Conservation (phyloP, 768 basidiomycete genomes). For the Trametes coccinea region DNA sequence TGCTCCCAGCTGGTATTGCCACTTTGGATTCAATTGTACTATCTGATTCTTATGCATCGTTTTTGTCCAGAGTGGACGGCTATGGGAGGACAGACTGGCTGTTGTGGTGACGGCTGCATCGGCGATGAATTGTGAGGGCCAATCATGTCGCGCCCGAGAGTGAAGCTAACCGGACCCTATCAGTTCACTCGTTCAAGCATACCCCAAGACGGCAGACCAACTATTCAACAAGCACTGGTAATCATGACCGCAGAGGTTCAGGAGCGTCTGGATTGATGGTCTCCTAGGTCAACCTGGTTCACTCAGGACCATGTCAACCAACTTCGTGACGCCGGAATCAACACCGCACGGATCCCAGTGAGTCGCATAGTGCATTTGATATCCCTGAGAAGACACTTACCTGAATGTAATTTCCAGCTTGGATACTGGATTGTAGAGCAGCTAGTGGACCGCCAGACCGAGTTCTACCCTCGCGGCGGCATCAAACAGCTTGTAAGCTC, state of each 20-base stretch:
- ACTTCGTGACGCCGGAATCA: slow-evolving; percentile 59
- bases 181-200: slow-evolving; percentile 62
- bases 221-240: slow-evolving; percentile 68
- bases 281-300: slow-evolving; percentile 67
- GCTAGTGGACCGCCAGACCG: slow-evolving; percentile 59
- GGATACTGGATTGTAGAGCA: slow-evolving; percentile 83
- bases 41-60: background rate
- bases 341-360: slow-evolving; percentile 78
- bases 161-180: background rate
- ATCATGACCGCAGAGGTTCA: too few relatives aligned
- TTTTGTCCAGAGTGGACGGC: slow-evolving; percentile 55
- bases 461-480: slow-evolving; percentile 72
- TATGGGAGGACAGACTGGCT: slow-evolving; percentile 72
- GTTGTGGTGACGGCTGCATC: slow-evolving; percentile 64
- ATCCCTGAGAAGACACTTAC: background rate
- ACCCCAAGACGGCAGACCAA: slow-evolving; percentile 56
- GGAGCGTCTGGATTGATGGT: background rate
- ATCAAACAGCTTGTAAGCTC: slow-evolving; percentile 57
- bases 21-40: background rate
- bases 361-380: slow-evolving; percentile 23
- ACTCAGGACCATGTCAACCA: slow-evolving; percentile 57
- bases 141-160: background rate
- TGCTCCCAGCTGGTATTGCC: slow-evolving; percentile 63
- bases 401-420: slow-evolving; percentile 43
- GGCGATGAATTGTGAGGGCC: slow-evolving; percentile 60